Conservation (phyloP, 768 basidiomycete species). For the Amanita inopinata region DNA sequence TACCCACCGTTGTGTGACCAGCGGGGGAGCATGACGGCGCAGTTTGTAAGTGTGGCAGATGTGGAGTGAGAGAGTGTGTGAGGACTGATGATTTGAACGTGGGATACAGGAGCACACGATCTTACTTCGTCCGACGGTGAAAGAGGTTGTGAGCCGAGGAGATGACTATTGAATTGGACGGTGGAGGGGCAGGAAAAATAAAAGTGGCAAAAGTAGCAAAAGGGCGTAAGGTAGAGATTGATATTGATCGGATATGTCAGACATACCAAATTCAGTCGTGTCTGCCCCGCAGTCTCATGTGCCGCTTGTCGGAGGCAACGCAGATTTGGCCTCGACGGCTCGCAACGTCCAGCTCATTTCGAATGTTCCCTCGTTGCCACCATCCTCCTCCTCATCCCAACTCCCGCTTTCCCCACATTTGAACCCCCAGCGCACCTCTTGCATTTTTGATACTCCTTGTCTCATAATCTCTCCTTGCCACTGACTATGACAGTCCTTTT, state of each 20-base stretch:
- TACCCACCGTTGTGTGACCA: conserved; percentile 91
- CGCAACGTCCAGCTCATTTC: too few relatives aligned
- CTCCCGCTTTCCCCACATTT: too few relatives aligned
- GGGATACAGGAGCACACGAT: conserved; percentile 71
- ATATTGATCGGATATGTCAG: background rate
- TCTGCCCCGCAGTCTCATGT: background rate
- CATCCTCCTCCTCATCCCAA: too few relatives aligned
- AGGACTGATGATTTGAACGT: background rate
- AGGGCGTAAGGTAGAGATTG: too few relatives aligned
- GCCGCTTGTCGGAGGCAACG: background rate
- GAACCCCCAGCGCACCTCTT: too few relatives aligned
- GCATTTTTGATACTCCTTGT: background rate
- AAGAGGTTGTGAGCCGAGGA: conserved; percentile 78
- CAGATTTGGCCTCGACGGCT: too few relatives aligned
- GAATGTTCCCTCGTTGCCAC: too few relatives aligned
- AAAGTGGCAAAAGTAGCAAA: too few relatives aligned
- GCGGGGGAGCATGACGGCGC: conserved; percentile 85
- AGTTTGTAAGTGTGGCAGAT: conserved; percentile 53
- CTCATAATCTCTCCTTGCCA: background rate
- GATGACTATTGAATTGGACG: conserved; percentile 52
- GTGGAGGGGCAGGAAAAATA: background rate
- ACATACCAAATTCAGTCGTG: background rate
- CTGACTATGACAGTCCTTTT: conserved; percentile 15
- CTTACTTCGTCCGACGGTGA: conserved; percentile 71
- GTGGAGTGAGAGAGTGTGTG: conserved; percentile 3